Percentiles rank a stretch among this genome's conserved stretches.
These are phyloP conservation scores for Moringa oleifera DNA, from an alignment of 345 rosid species.

Conservation along the genomic window DNA sequence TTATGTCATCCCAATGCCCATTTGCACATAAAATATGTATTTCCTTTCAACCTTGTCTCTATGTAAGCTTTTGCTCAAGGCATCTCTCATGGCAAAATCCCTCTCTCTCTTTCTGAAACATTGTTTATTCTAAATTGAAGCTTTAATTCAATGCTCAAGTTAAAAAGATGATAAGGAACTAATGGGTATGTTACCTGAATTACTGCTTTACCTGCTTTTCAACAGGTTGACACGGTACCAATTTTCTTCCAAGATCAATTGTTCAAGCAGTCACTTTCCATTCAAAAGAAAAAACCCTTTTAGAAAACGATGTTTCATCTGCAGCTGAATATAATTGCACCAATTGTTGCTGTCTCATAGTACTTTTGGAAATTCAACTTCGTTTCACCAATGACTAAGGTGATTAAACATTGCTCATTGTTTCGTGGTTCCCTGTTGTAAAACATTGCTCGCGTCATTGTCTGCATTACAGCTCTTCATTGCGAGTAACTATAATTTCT, in stretches of 20 bases:
- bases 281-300: too few relatives aligned
- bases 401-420: neutral
- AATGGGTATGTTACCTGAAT: too few relatives aligned
- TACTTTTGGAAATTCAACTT: constrained; percentile 4
- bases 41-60: constrained; percentile 19
- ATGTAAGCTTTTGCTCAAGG: constrained; percentile 14
- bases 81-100: constrained; percentile 27
- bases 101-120: constrained; percentile 1
- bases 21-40: constrained; percentile 14
- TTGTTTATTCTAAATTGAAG: constrained; percentile 16
- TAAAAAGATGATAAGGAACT: too few relatives aligned
- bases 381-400: constrained; percentile 6
- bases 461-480: constrained; percentile 9
- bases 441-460: constrained; percentile 18
- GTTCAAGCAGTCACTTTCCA: constrained; percentile 23
- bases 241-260: too few relatives aligned
- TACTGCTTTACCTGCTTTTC: neutral
- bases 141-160: too few relatives aligned
- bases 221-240: too few relatives aligned
- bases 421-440: constrained; percentile 12
- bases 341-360: constrained; percentile 8
- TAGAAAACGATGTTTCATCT: constrained; percentile 19
- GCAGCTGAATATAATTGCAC: constrained; percentile 11
- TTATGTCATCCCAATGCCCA: constrained; percentile 16
- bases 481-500: constrained; percentile 6